These are phyloP conservation scores for Oxyria digyna DNA, from an alignment of 148 eudicot species.

Conservation along the genomic window DNA sequence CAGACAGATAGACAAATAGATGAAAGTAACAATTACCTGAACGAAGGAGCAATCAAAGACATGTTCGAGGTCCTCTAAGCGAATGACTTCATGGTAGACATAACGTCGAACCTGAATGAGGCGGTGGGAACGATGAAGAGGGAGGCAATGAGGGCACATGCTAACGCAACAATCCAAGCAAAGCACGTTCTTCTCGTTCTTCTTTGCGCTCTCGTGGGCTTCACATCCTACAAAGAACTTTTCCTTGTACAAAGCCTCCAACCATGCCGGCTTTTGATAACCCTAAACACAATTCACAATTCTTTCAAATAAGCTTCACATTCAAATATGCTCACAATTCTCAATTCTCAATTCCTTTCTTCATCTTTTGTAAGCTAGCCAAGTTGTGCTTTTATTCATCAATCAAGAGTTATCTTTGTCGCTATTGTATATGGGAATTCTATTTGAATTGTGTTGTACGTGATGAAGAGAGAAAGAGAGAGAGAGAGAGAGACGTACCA, in stretches of 20 bases:
- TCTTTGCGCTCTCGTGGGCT: slow-evolving; percentile 69
- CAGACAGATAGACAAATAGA: too few species aligned
- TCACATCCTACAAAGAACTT: slow-evolving; percentile 65
- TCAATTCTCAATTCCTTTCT: too few species aligned
- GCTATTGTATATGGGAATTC: too few species aligned
- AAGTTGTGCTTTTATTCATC: background rate
- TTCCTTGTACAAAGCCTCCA: slow-evolving; percentile 65
- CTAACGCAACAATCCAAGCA: slow-evolving; percentile 91
- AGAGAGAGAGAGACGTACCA: too few species aligned
- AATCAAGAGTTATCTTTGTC: background rate
- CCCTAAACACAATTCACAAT: slow-evolving; percentile 25
- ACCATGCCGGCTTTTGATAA: slow-evolving; percentile 76
- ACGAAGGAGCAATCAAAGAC: slow-evolving; percentile 83
- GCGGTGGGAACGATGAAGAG: slow-evolving; percentile 66
- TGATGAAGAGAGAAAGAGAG: too few species aligned
- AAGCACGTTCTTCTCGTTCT: slow-evolving; percentile 84
- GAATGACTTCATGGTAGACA: slow-evolving; percentile 80
- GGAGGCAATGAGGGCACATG: slow-evolving; percentile 83
- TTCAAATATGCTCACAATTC: background rate
- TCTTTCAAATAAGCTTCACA: background rate
- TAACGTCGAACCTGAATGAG: slow-evolving; percentile 89
- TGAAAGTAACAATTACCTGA: slow-evolving; percentile 37
- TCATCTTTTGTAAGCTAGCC: background rate
- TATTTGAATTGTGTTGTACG: too few species aligned
- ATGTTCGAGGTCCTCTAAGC: slow-evolving; percentile 85